Evolutionary conservation across 306 rosid species (phyloP), one percentile per base, ranked within the genome.

Genomic region (Cicer chorassanicum): DNA sequence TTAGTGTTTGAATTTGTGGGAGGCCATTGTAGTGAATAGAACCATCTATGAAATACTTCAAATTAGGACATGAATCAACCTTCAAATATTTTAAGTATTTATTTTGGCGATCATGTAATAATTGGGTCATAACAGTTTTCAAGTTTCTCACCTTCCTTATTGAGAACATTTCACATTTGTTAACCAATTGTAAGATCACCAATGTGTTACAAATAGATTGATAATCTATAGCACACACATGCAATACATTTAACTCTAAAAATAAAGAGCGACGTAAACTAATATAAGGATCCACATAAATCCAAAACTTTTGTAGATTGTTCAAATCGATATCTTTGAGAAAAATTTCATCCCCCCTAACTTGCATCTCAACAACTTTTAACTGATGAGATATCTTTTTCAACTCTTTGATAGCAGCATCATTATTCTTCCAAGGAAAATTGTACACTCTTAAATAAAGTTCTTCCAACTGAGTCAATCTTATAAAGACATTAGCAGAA

Each of bases 381-480:
- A 74, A 14, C 5, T 62, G 72, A 13, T 11, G 68, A 18, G 62
- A 72, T 2, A 79, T 4, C 2, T 18, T 10, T 72, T 11, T 7
- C 5, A 79, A 50, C 72, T 79, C 82, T 1, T 5, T 44, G 38
- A 79, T 56, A 18, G 65, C 10, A 19, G 1, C 12, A 3, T 64
- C 19, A 11, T 72, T 72, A 16, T 1, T n/a, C 48, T 9, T 53
- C 61, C 68, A 54, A 12, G 19, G 70, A n/a, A 72, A 79, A 36
- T 79, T 71, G 0, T 11, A 4, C 7, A 64, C 24, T 50, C 74
- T 41, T 1, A 79, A 34, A 44, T 72, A 79, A 51, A 79, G 78
- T 44, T 79, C 82, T 79, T 79, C 78, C 19, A 79, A 72, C 5
- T 7, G 34, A 43, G 68, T 42, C 21, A 72, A 45, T 8, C 61